These are phyloP conservation scores for Salicornia ramosissima DNA, from an alignment of 148 eudicot genomes.

Conservation along the genomic window DNA sequence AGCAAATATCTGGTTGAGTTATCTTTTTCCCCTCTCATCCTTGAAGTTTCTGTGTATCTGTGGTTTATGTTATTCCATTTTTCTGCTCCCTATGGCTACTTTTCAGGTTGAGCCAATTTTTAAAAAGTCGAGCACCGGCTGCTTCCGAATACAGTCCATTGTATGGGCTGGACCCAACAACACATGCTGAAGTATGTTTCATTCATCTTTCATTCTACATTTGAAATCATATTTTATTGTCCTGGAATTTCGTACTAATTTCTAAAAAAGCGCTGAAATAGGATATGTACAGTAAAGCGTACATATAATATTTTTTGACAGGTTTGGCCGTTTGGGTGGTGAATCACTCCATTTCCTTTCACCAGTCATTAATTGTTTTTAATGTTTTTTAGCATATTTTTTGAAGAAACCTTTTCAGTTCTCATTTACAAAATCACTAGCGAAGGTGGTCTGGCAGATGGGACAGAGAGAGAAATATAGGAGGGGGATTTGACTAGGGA, in stretches of 20 bases:
- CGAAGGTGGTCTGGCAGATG: no score
- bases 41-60: background rate
- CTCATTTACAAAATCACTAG: no score
- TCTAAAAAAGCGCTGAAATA: background rate
- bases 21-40: background rate
- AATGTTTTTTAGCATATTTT: no score
- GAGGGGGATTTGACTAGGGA: background rate
- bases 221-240: background rate
- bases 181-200: slow-evolving; percentile 72
- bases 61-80: background rate
- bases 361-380: no score
- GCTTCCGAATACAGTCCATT: slow-evolving; percentile 74
- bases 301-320: background rate
- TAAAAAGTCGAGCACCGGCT: slow-evolving; percentile 65
- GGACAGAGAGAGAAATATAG: background rate
- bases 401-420: no score
- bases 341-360: no score
- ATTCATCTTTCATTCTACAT: slow-evolving; percentile 5
- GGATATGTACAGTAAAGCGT: background rate
- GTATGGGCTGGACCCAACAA: slow-evolving; percentile 86
- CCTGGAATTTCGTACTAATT: background rate
- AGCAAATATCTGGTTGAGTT: background rate
- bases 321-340: no score
- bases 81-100: slow-evolving; percentile 7
- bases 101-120: slow-evolving; percentile 60